Percentiles rank a stretch among this genome's conserved stretches.
phyloP scores from a whole-genome alignment of 148 eudicot genomes.

The Drosera capensis region DNA sequence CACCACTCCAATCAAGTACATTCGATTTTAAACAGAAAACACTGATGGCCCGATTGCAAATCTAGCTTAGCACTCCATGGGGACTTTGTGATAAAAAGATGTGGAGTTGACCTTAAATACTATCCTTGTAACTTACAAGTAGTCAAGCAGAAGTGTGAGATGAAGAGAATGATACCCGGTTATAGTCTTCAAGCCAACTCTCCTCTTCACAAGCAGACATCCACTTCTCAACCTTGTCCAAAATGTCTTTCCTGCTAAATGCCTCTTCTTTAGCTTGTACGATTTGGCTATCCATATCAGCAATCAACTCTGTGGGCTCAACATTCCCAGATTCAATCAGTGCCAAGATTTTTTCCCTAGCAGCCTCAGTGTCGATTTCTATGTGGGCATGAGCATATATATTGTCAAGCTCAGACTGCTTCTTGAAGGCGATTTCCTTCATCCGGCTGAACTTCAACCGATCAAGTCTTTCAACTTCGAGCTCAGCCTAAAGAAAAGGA shows the following conservation, averaged over 20 bases:
- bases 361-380: conserved; percentile 85
- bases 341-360: conserved; percentile 61
- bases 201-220: conserved; percentile 99
- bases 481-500: conserved; percentile 56
- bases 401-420: conserved; percentile 86
- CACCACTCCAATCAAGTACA: too few species aligned
- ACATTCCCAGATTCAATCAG: conserved; percentile 85
- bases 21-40: too few species aligned
- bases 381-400: conserved; percentile 84
- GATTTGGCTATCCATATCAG: conserved; percentile 95
- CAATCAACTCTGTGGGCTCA: conserved; percentile 83
- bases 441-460: conserved; percentile 82
- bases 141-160: background rate
- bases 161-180: conserved; percentile 39
- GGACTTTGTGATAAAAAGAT: too few species aligned
- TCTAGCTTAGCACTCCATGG: too few species aligned
- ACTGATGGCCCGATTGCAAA: too few species aligned
- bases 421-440: conserved; percentile 98
- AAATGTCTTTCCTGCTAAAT: conserved; percentile 79
- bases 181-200: conserved; percentile 99
- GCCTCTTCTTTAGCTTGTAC: conserved; percentile 88
- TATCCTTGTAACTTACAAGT: background rate
- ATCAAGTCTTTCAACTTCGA: conserved; percentile 95
- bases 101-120: too few species aligned
- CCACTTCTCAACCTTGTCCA: conserved; percentile 99